phyloP scores from a whole-genome alignment of 2,329 filamentous ascomycete species.

The Zymoseptoria brevis region DNA sequence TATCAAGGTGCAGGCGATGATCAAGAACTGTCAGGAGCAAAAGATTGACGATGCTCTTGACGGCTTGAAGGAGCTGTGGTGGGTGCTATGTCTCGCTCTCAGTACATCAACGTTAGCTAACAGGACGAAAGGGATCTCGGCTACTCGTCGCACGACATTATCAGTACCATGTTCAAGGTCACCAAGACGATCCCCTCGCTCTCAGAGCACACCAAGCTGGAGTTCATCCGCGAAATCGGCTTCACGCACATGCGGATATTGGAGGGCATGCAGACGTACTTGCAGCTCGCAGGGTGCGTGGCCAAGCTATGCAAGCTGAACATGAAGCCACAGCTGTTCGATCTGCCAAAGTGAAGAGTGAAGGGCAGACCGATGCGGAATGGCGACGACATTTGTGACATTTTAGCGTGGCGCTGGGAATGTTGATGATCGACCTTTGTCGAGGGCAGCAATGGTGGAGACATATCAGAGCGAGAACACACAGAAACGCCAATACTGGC shows the following conservation, averaged over 20 bases:
- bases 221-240: slow-evolving; percentile 91
- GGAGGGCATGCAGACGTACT: slow-evolving; percentile 90
- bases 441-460: not conserved
- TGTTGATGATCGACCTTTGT: not conserved
- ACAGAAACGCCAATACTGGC: not conserved
- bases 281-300: slow-evolving; percentile 89
- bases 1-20: slow-evolving; percentile 97
- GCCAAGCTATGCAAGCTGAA: slow-evolving; percentile 89
- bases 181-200: slow-evolving; percentile 91
- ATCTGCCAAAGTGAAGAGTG: slow-evolving; percentile 29
- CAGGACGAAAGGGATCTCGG: slow-evolving; percentile 57
- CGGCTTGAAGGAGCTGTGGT: slow-evolving; percentile 82
- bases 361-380: not conserved
- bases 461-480: not conserved
- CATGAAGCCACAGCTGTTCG: slow-evolving; percentile 84
- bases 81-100: slow-evolving; percentile 16
- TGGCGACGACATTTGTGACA: not conserved
- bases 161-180: slow-evolving; percentile 98
- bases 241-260: slow-evolving; percentile 99
- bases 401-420: not conserved
- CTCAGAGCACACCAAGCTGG: slow-evolving; percentile 89
- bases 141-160: slow-evolving; percentile 98
- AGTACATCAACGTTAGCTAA: slow-evolving; percentile 3
- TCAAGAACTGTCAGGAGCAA: slow-evolving; percentile 91
- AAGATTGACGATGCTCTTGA: slow-evolving; percentile 84